These are phyloP conservation scores for Podila verticillata DNA, from an alignment of 192 early-diverging fungal genomes.

Conservation along the genomic window DNA sequence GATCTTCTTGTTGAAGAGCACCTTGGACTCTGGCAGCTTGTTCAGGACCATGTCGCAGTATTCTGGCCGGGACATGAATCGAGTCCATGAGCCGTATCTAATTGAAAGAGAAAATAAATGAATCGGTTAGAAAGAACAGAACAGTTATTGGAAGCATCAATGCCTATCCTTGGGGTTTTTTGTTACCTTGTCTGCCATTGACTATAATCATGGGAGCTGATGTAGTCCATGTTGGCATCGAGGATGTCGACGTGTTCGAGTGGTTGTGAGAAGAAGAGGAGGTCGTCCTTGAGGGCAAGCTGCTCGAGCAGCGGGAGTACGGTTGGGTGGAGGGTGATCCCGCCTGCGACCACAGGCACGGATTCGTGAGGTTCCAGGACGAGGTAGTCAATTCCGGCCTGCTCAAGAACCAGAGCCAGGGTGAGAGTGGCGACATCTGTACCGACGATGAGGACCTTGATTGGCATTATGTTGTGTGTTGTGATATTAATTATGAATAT, in stretches of 20 bases:
- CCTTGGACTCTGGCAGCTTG: conserved; percentile 37
- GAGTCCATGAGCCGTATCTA: conserved; percentile 40
- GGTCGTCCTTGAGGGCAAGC: conserved; percentile 37
- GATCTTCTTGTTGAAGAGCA: conserved; percentile 30
- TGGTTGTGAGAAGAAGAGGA: conserved; percentile 46
- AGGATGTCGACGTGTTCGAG: conserved; percentile 40
- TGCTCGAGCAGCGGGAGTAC: conserved; percentile 40
- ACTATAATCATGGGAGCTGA: conserved; percentile 32
- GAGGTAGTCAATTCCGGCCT: conserved; percentile 50
- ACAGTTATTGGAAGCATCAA: not conserved
- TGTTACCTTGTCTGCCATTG: conserved; percentile 32
- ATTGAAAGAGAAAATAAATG: not conserved
- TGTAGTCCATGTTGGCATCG: conserved; percentile 20
- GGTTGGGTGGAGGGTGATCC: conserved; percentile 36
- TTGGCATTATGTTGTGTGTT: conserved; percentile 2
- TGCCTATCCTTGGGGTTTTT: not conserved
- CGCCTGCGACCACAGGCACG: conserved; percentile 37
- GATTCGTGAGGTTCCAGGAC: conserved; percentile 36
- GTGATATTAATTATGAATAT: not conserved
- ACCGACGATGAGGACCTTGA: conserved; percentile 48
- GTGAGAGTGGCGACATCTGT: conserved; percentile 47
- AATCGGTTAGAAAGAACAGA: conserved; percentile 3
- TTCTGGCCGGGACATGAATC: conserved; percentile 39
- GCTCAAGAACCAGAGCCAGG: conserved; percentile 40
- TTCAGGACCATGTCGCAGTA: conserved; percentile 39